A percentile compares a stretch with the other conserved stretches of the same genome.
Conservation (phyloP, 2,329 filamentous ascomycete species). For the Sarocladium kiliense region DNA sequence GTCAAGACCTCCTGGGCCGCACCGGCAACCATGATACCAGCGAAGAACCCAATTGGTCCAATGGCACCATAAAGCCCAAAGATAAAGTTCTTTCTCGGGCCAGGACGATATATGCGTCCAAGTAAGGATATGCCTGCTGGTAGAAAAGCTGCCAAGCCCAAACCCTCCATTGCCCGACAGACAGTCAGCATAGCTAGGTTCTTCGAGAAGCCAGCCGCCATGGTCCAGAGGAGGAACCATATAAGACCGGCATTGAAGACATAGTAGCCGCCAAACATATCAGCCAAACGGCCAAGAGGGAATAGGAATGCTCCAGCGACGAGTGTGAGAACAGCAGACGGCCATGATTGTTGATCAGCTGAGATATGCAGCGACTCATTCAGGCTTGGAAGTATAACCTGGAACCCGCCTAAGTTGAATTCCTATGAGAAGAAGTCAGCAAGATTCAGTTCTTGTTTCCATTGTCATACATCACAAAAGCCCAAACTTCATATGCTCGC, state of each 20-base stretch:
- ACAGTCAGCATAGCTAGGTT: constrained; percentile 62
- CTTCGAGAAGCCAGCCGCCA: constrained; percentile 60
- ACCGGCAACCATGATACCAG: constrained; percentile 62
- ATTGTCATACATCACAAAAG: background rate
- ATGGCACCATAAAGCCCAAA: constrained; percentile 52
- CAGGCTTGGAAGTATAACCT: constrained; percentile 63
- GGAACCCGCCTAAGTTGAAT: constrained; percentile 71
- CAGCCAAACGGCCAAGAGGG: constrained; percentile 51
- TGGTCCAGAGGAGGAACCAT: constrained; percentile 60
- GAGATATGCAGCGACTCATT: constrained; percentile 59
- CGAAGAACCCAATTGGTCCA: constrained; percentile 50
- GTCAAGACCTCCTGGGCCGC: constrained; percentile 51
- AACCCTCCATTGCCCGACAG: constrained; percentile 62
- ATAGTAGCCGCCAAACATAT: constrained; percentile 54
- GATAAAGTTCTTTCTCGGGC: constrained; percentile 63
- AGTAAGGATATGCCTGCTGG: constrained; percentile 64
- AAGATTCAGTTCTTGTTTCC: background rate
- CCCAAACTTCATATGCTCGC: background rate
- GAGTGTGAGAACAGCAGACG: constrained; percentile 53
- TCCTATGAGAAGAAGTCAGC: constrained; percentile 36
- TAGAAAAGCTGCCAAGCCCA: constrained; percentile 63
- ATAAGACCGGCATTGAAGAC: constrained; percentile 50
- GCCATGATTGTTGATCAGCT: constrained; percentile 56
- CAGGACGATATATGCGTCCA: constrained; percentile 60
- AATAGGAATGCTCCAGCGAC: constrained; percentile 52